These are phyloP conservation scores for Boletus subcaerulescens DNA, from an alignment of 768 basidiomycete genomes.

Conservation along the genomic window DNA sequence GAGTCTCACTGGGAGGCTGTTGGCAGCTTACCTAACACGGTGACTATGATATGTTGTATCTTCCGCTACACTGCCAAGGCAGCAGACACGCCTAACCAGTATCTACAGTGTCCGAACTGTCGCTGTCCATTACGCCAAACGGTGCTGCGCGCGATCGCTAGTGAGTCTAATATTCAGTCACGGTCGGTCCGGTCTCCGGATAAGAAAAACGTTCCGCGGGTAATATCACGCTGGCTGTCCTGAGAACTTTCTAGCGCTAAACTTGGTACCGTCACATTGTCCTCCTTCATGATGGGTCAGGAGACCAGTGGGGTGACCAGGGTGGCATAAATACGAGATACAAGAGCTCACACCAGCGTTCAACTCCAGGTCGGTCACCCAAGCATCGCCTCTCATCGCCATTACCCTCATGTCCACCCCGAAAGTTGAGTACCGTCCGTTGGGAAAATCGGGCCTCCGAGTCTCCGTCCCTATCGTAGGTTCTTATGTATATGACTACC, in stretches of 20 bases:
- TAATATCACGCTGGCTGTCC: too few species aligned
- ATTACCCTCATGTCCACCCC: slow-evolving; percentile 1
- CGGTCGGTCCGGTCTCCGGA: neutral
- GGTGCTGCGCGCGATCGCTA: neutral
- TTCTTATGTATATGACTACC: neutral
- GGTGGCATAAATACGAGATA: neutral
- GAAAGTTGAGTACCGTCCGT: slow-evolving; percentile 21
- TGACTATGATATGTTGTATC: neutral
- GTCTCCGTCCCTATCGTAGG: slow-evolving; percentile 36
- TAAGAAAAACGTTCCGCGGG: neutral
- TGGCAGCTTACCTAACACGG: slow-evolving; percentile 5
- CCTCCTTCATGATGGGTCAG: neutral
- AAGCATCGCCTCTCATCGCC: too few species aligned
- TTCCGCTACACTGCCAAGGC: neutral
- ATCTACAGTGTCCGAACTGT: too few species aligned
- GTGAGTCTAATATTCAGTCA: neutral
- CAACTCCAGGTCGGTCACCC: too few species aligned
- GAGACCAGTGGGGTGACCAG: neutral
- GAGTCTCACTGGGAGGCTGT: neutral
- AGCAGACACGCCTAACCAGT: neutral
- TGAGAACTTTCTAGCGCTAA: neutral
- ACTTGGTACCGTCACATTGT: neutral
- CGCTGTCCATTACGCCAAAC: neutral
- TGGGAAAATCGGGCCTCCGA: slow-evolving; percentile 28
- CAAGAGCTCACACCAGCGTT: neutral